Evolutionary conservation across 2,329 filamentous ascomycete species (phyloP).

Genomic region (Ambrosiella beaveri): DNA sequence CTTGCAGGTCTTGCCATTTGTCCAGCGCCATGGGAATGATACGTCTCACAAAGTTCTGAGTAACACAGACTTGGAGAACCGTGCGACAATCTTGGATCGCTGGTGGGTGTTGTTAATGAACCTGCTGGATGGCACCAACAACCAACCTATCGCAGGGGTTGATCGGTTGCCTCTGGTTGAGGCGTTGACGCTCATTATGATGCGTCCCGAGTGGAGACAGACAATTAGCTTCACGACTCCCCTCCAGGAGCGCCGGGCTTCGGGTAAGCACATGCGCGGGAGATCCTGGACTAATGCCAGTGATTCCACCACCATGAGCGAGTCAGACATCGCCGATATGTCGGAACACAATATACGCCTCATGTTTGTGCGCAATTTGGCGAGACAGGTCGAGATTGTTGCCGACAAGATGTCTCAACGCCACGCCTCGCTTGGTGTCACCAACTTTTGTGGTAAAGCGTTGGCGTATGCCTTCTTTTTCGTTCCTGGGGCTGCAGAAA

Average conservation of each 20-base stretch:
- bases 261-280: slow-evolving; percentile 27
- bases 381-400: slow-evolving; percentile 71
- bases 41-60: slow-evolving; percentile 44
- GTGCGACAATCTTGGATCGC: slow-evolving; percentile 65
- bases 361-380: slow-evolving; percentile 67
- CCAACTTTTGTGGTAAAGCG: slow-evolving; percentile 78
- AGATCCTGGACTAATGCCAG: slow-evolving; percentile 30
- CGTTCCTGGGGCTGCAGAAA: slow-evolving; percentile 68
- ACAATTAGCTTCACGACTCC: slow-evolving; percentile 51
- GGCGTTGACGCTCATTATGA: slow-evolving; percentile 66
- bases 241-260: slow-evolving; percentile 38
- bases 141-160: slow-evolving; percentile 63
- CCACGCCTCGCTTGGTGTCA: slow-evolving; percentile 46
- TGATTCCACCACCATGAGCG: slow-evolving; percentile 49
- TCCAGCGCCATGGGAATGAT: slow-evolving; percentile 52
- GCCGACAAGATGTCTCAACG: slow-evolving; percentile 75
- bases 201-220: slow-evolving; percentile 70
- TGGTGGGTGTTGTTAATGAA: slow-evolving; percentile 81
- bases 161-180: slow-evolving; percentile 70
- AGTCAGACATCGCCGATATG: slow-evolving; percentile 45
- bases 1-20: slow-evolving; percentile 55
- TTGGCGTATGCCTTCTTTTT: slow-evolving; percentile 91
- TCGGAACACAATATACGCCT: slow-evolving; percentile 78
- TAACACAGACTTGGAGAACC: slow-evolving; percentile 68
- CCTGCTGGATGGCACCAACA: slow-evolving; percentile 48